phyloP scores from a whole-genome alignment of 202 grass and related monocot genomes.

The Bolboschoenoplectus hybrid region DNA sequence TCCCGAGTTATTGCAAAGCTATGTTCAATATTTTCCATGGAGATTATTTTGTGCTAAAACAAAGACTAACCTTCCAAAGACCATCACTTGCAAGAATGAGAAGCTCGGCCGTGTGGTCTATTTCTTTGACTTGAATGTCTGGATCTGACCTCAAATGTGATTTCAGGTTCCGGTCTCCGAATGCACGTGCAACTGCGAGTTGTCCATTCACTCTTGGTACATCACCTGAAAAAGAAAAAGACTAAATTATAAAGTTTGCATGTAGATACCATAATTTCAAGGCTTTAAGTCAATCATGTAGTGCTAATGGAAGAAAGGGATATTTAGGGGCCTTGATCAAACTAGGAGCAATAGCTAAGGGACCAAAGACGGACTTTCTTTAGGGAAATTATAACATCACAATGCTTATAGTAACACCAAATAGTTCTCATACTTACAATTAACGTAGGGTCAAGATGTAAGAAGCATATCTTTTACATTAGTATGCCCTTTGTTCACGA shows the following conservation, averaged over 20 bases:
- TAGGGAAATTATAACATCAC: not conserved
- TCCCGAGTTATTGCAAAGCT: not conserved
- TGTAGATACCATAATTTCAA: not conserved
- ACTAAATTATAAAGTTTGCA: not conserved
- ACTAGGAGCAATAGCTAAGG: not conserved
- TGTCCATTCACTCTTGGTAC: slow-evolving; percentile 93
- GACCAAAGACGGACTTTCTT: not conserved
- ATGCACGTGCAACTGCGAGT: slow-evolving; percentile 90
- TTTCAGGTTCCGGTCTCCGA: slow-evolving; percentile 92
- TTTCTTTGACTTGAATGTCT: slow-evolving; percentile 63
- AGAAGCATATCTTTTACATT: not conserved
- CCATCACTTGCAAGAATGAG: slow-evolving; percentile 88
- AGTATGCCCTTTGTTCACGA: not conserved
- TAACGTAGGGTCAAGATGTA: not conserved
- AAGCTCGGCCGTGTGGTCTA: slow-evolving; percentile 68
- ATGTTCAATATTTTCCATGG: not conserved
- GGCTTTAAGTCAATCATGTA: not conserved
- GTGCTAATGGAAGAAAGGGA: not conserved
- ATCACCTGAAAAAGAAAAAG: slow-evolving; percentile 66
- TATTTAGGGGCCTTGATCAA: not conserved
- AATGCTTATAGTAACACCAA: not conserved
- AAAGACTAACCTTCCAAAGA: slow-evolving; percentile 75
- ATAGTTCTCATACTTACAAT: not conserved
- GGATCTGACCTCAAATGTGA: slow-evolving; percentile 84
- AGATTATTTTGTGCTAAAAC: not conserved